Percentiles rank a stretch among this genome's conserved stretches.
These are phyloP conservation scores for Rubroshorea leprosula DNA, from an alignment of 345 rosid species.

Conservation along the genomic window DNA sequence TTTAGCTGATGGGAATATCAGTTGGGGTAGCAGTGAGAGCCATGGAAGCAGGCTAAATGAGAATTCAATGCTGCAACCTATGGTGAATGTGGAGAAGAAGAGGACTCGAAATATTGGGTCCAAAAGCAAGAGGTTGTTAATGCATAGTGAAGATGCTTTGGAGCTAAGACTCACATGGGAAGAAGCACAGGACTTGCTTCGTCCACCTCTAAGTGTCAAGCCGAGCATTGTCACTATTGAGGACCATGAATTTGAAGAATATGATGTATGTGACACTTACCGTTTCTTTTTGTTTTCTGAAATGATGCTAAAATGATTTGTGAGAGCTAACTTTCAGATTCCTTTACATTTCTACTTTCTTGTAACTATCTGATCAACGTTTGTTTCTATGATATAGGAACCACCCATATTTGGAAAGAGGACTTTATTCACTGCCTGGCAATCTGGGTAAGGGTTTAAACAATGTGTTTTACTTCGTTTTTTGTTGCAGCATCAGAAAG, in stretches of 20 bases:
- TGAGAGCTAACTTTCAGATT: slow-evolving; percentile 2
- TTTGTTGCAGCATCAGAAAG: not conserved
- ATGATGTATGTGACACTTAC: slow-evolving; percentile 41
- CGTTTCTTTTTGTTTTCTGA: not conserved
- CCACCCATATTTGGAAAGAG: slow-evolving; percentile 92
- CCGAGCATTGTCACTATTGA: slow-evolving; percentile 58
- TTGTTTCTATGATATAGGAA: slow-evolving; percentile 47
- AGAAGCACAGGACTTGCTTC: slow-evolving; percentile 86
- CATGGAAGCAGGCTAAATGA: slow-evolving; percentile 33
- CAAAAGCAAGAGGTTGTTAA: slow-evolving; percentile 64
- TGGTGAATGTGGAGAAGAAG: slow-evolving; percentile 46
- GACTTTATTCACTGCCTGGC: slow-evolving; percentile 48
- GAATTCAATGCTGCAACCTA: slow-evolving; percentile 29
- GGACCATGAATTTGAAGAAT: slow-evolving; percentile 85
- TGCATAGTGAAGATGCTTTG: slow-evolving; percentile 62
- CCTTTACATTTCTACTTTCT: not conserved
- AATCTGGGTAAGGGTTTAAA: slow-evolving; percentile 56
- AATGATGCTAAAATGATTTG: slow-evolving; percentile 1
- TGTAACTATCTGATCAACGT: slow-evolving; percentile 18
- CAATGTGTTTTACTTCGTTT: slow-evolving; percentile 6
- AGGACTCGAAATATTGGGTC: slow-evolving; percentile 69
- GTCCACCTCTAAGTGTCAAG: slow-evolving; percentile 59
- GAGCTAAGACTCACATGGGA: slow-evolving; percentile 84
- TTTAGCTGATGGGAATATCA: slow-evolving; percentile 38
- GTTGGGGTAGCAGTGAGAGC: slow-evolving; percentile 42